Evolutionary conservation across 129 eudicot species (phyloP), one percentile per base, ranked within the genome.

Genomic region (Gnaphalium uliginosum): DNA sequence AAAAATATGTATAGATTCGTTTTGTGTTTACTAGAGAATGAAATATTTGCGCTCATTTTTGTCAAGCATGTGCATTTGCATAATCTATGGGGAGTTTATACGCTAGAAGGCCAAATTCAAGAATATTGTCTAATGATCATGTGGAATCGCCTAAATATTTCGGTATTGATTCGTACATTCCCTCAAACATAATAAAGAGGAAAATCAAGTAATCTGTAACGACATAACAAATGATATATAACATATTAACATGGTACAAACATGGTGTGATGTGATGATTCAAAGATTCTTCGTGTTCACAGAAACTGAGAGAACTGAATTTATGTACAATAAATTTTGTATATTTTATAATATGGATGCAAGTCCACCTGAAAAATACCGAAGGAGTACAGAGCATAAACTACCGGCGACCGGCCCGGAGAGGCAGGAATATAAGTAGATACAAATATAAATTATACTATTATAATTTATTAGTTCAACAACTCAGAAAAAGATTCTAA

Each of bases 1-100:
- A 78, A 79, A 66, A 22, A 54, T 63, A 56, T 82, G 85, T 82
- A 82, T 50, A 82, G 71, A 77, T 81, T 63, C 9, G 15, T 56
- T 48, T 25, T 43, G 7, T 41, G 71, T 76, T 82, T 60, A 56
- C 62, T 25, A 27, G 63, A 22, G 13, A 74, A 56, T 73, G 83
- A 56, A 72, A 79, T 79, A 41, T 73, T 39, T 50, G 17, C 59
- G 64, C 70, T 37, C 78, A 26, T 19, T 56, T 66, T 79, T 79
- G 79, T 35, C 35, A n/a, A 75, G 37, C 64, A 22, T n/a, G 33
- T 75, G 22, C 73, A n/a, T 62, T 61, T 41, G 43, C 48, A 25
- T 74, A 41, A 74, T 62, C 1, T 10, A 7, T 53, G 9, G 3
- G 4, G 15, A 69, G 37, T 24, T 26, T 46, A 19, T 21, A 22